Evolutionary conservation across 179 eudicot species (phyloP), one percentile per base, ranked within the genome.

Genomic region (Sideroxylon spinosum): DNA sequence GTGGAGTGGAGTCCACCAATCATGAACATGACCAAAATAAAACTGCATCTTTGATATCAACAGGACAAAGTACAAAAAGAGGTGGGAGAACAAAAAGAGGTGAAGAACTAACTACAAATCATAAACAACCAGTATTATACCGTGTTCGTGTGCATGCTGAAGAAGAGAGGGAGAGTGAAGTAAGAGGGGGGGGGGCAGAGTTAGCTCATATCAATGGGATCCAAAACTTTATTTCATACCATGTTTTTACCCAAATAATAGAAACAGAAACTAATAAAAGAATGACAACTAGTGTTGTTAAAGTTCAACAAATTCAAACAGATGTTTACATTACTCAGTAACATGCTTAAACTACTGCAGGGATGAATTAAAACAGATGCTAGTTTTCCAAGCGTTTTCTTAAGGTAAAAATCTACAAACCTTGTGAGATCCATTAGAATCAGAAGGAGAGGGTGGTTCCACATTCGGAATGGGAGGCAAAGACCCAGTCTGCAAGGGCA

Each of bases 371-470:
- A 49, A 50, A 22, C 19, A 13, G 10, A 71, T 71, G 52, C 11
- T 23, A 50, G 7, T 52, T 25, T 26, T 10, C 60, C 20, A 11
- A 14, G 44, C n/a, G 5, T 37, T n/a, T 12, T 20, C n/a, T 10
- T 14, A 73, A 13, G 25, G 9, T n/a, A 28, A 29, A 74, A 61
- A 11, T 10, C 76, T 1, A 1, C 84, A 78, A 70, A 92, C 97
- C 91, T 86, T 91, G 76, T 23, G 77, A 74, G 89, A 88, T 79
- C 86, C 89, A 84, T 74, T 79, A 25, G 92, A 81, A 78, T 80
- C 60, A 50, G 93, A 84, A 56, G 98, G 91, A 78, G 99, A 88
- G 25, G 90, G 80, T 59, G 87, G 86, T 79, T 93, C 97, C 80
- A 78, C 53, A 8, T 76, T 55, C 63, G 79, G 29, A 64, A 72